Base-by-base conservation (phyloP, 495 filamentous ascomycete species). In the Aspergillus avenaceus region DNA sequence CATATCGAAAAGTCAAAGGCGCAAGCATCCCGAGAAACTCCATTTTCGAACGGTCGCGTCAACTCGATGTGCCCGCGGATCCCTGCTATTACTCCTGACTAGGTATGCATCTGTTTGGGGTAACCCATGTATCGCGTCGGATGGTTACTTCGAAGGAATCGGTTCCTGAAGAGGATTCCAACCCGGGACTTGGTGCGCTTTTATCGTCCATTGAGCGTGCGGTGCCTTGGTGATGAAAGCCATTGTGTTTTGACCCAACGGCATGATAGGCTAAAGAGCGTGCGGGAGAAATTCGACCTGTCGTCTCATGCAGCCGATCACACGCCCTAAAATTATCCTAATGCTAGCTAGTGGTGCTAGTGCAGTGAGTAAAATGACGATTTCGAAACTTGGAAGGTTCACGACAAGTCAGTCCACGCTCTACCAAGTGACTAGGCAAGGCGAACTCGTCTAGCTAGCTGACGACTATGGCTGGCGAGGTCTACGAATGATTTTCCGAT, bases 221-320 rank as follows among this genome's bases (percentile, higher is more conserved):
- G 37, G 34, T 41, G 14, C 31, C n/a, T 27, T 45, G n/a, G 34
- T 38, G 34, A 16, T 38, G 1, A 38, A 21, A 11, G 34, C 34
- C 51, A 58, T 58, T 46, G 51, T 52, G 42, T 26, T 21, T 21
- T 29, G 19, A 28, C 18, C 22, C 42, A 48, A 31, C 29, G 48
- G 55, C 28, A 27, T 47, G 47, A 49, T 53, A 45, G 49, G 49
- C 41, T 21, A 32, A 21, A 38, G 37, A 31, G 25, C 14, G 7
- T 26, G 22, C 8, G 7, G 37, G 27, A 19, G 22, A 50, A 53
- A 56, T 55, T 49, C 41, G 57, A 60, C 47, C 49, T 56, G 50
- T 60, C 53, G 42, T 28, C 14, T 60, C 47, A 40, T 54, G 53
- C 47, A 51, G 53, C 46, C 47, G 50, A 53, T 48, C 41, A 49